Conservation (phyloP, 2,329 filamentous ascomycete species). For the Mollisia scopiformis region DNA sequence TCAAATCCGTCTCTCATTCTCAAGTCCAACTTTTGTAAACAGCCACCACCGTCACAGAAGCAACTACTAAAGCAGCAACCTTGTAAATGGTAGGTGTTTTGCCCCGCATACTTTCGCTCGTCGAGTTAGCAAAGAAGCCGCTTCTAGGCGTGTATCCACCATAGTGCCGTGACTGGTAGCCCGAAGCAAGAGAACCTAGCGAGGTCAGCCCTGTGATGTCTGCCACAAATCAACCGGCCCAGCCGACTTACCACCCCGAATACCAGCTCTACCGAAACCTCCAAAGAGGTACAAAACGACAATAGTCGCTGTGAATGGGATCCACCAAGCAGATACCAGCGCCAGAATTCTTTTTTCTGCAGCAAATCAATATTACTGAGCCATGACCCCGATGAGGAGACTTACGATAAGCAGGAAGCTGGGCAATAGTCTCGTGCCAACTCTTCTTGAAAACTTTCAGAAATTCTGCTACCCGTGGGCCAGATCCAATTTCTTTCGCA, state of each 20-base stretch:
- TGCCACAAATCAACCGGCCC: background rate
- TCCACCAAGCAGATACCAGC: background rate
- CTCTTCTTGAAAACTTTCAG: background rate
- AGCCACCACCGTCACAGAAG: background rate
- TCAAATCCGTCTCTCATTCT: no score
- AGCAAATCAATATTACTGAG: background rate
- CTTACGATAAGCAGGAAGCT: background rate
- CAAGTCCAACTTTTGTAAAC: background rate
- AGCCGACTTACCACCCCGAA: background rate
- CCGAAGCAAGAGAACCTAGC: background rate
- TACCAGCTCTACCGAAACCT: background rate
- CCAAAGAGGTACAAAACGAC: background rate
- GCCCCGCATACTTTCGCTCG: slow-evolving; percentile 2
- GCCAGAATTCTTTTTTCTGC: background rate
- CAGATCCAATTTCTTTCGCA: background rate
- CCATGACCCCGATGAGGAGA: background rate
- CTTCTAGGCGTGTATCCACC: background rate
- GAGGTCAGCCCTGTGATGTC: background rate
- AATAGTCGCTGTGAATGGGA: slow-evolving; percentile 2
- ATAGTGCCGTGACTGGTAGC: background rate
- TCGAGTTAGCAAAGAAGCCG: slow-evolving; percentile 1
- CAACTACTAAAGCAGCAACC: background rate
- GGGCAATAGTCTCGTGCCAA: background rate
- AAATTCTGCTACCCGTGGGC: background rate
- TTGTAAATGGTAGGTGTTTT: slow-evolving; percentile 1